Percentiles rank a stretch among this genome's conserved stretches.
Conservation (phyloP, 2,329 filamentous ascomycete genomes). For the Talaromyces sp. region DNA sequence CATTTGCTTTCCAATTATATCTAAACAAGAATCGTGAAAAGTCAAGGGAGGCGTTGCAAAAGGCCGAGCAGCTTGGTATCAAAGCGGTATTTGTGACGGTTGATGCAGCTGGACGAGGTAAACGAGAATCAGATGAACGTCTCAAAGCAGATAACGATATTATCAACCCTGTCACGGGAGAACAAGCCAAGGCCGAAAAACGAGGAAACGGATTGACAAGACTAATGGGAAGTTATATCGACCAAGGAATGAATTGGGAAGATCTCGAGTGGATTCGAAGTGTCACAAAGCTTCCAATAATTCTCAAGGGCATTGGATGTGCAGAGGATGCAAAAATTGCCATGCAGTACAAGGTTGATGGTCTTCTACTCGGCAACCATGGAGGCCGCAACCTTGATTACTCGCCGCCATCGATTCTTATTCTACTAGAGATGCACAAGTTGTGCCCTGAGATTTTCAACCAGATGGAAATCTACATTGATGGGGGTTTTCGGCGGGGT, state of each 20-base stretch:
- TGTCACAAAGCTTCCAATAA: not conserved
- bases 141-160: slow-evolving; percentile 14
- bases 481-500: slow-evolving; percentile 3
- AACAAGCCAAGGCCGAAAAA: not conserved
- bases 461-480: not conserved
- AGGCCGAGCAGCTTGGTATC: slow-evolving; percentile 14
- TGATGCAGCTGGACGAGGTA: slow-evolving; percentile 26
- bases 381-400: slow-evolving; percentile 43
- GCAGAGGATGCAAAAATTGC: not conserved
- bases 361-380: slow-evolving; percentile 39
- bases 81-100: slow-evolving; percentile 27
- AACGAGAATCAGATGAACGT: slow-evolving; percentile 26
- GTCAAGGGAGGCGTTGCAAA: too few species aligned
- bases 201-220: not conserved
- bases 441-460: slow-evolving; percentile 17
- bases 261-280: slow-evolving; percentile 2
- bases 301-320: slow-evolving; percentile 2
- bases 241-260: not conserved
- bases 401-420: slow-evolving; percentile 38
- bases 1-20: too few species aligned
- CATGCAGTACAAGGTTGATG: slow-evolving; percentile 33
- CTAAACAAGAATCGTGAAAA: too few species aligned
- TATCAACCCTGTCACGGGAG: too few species aligned
- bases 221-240: not conserved
- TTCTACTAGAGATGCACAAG: slow-evolving; percentile 44